phyloP scores from a whole-genome alignment of 192 early-diverging fungal species.

The Chytriomyces sp. region DNA sequence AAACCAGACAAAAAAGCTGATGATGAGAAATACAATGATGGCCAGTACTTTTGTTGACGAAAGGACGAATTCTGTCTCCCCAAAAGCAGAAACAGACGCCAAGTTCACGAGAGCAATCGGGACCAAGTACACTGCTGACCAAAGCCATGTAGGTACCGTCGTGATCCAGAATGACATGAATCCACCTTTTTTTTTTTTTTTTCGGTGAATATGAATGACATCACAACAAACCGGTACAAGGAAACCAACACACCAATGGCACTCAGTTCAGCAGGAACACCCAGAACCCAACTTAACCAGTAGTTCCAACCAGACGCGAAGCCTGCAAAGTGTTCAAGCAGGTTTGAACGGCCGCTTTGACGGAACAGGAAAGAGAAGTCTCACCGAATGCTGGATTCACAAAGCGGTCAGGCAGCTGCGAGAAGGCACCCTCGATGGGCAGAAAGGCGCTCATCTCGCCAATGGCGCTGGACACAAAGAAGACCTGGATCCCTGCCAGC shows the following conservation, averaged over 20 bases:
- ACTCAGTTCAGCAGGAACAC: constrained; percentile 68
- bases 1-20: constrained; percentile 71
- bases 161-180: constrained; percentile 72
- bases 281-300: constrained; percentile 42
- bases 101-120: constrained; percentile 65
- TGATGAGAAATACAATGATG: constrained; percentile 81
- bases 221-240: no score
- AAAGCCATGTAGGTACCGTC: constrained; percentile 43
- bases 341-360: constrained; percentile 7
- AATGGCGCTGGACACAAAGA: constrained; percentile 62
- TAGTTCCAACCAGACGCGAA: constrained; percentile 48
- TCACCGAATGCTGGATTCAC: constrained; percentile 62
- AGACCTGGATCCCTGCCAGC: background rate
- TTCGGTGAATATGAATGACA: no score
- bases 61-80: constrained; percentile 79
- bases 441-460: constrained; percentile 79
- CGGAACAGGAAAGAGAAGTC: background rate
- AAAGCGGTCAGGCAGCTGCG: constrained; percentile 77
- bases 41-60: constrained; percentile 81
- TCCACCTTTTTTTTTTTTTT: constrained; percentile 31
- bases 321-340: constrained; percentile 40
- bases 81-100: constrained; percentile 67
- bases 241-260: constrained; percentile 57
- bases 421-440: constrained; percentile 77
- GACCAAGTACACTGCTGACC: constrained; percentile 59